Evolutionary conservation across 768 basidiomycete genomes (phyloP).

Genomic region (Cystobasidium onofrii): DNA sequence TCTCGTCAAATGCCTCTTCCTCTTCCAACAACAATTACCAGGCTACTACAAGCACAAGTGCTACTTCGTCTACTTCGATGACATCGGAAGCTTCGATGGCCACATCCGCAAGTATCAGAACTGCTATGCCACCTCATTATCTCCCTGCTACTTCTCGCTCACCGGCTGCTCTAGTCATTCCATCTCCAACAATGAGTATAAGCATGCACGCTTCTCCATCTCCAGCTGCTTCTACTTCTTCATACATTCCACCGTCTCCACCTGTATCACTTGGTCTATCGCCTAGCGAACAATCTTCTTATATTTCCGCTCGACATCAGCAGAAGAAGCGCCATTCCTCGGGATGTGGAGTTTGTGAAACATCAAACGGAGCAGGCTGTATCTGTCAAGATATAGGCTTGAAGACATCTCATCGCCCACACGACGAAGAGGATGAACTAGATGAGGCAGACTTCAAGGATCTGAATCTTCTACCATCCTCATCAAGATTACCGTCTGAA

Average conservation of each 20-base stretch:
- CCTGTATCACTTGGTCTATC: slow-evolving; percentile 8
- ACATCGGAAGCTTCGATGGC: not conserved
- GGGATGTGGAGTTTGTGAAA: slow-evolving; percentile 16
- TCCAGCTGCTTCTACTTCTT: slow-evolving; percentile 15
- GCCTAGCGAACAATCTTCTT: not conserved
- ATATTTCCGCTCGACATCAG: not conserved
- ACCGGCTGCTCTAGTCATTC: not conserved
- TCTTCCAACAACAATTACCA: not conserved
- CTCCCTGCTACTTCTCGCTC: not conserved
- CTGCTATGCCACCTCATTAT: not conserved
- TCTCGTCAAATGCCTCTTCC: not conserved
- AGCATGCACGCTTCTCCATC: not conserved
- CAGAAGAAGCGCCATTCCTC: not conserved
- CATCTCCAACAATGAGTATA: not conserved
- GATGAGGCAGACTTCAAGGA: not conserved
- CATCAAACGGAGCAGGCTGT: not conserved
- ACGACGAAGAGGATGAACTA: not conserved
- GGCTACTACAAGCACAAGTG: not conserved
- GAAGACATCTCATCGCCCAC: not conserved
- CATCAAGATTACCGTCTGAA: not conserved
- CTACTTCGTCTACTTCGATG: not conserved
- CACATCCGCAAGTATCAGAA: not conserved
- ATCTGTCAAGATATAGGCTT: slow-evolving; percentile 25
- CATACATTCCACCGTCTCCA: not conserved
- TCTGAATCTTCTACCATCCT: not conserved